Evolutionary conservation across 2,329 filamentous ascomycete genomes (phyloP).

Genomic region (Trichoderma pleuroti): DNA sequence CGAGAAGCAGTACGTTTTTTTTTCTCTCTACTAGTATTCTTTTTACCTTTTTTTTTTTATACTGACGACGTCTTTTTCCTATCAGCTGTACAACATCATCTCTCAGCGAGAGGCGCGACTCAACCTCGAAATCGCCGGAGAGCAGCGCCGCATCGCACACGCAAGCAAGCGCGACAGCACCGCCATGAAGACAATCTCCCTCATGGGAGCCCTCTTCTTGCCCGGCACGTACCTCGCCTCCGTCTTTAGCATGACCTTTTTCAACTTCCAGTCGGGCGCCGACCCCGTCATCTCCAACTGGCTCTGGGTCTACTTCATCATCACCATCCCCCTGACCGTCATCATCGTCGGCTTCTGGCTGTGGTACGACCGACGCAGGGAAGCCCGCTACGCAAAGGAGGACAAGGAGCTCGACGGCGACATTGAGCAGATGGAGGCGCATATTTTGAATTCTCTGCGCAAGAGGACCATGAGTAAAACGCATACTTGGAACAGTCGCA

Average conservation of each 20-base stretch:
- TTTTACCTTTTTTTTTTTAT: not conserved
- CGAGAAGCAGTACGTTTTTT: slow-evolving; percentile 51
- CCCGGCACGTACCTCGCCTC: slow-evolving; percentile 61
- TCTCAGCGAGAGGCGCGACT: slow-evolving; percentile 62
- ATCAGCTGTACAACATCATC: slow-evolving; percentile 62
- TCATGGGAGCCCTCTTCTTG: slow-evolving; percentile 61
- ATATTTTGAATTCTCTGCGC: slow-evolving; percentile 55
- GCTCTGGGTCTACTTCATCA: slow-evolving; percentile 62
- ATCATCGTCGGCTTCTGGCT: slow-evolving; percentile 55
- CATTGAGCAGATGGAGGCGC: slow-evolving; percentile 54
- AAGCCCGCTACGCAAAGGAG: slow-evolving; percentile 46
- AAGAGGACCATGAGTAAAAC: slow-evolving; percentile 56
- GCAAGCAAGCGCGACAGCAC: slow-evolving; percentile 60
- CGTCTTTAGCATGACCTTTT: slow-evolving; percentile 64
- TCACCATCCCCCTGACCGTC: slow-evolving; percentile 56
- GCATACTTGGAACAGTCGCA: slow-evolving; percentile 45
- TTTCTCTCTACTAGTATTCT: not conserved
- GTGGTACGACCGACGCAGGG: slow-evolving; percentile 49
- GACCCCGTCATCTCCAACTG: slow-evolving; percentile 45
- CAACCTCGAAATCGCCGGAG: slow-evolving; percentile 59
- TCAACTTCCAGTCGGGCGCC: slow-evolving; percentile 53
- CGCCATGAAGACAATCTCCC: slow-evolving; percentile 62
- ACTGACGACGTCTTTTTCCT: not conserved
- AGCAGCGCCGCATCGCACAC: slow-evolving; percentile 57
- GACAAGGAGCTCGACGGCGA: slow-evolving; percentile 52